Evolutionary conservation across 2,329 filamentous ascomycete genomes (phyloP).

Genomic region (Phymatotrichopsis omnivora): DNA sequence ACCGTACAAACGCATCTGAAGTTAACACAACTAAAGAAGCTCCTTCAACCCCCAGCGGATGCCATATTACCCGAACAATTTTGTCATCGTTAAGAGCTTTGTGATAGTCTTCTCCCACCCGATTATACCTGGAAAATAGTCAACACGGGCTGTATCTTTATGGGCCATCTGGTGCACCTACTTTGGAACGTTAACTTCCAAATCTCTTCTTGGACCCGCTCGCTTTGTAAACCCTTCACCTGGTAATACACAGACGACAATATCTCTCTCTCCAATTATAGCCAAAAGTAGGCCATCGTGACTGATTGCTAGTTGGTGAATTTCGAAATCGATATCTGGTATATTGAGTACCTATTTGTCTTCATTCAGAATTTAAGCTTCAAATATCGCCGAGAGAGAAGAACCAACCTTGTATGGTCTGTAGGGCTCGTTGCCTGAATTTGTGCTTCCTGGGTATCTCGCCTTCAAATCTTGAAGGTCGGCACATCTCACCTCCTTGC

Average conservation of each 20-base stretch:
- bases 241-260: conserved; percentile 29
- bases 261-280: conserved; percentile 29
- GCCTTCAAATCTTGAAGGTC: conserved; percentile 71
- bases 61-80: conserved; percentile 75
- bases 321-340: conserved; percentile 29
- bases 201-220: conserved; percentile 16
- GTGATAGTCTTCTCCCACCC: conserved; percentile 20
- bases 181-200: too few species aligned
- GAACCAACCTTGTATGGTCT: conserved; percentile 20
- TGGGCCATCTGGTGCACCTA: too few species aligned
- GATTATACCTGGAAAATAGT: conserved; percentile 17
- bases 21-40: conserved; percentile 81
- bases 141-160: too few species aligned
- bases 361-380: background rate
- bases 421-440: conserved; percentile 19
- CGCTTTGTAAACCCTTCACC: conserved; percentile 19
- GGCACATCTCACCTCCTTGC: conserved; percentile 85
- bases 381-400: background rate
- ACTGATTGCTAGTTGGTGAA: conserved; percentile 29
- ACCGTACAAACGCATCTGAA: conserved; percentile 71
- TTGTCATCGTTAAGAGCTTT: conserved; percentile 9
- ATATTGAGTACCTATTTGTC: conserved; percentile 28
- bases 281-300: conserved; percentile 29
- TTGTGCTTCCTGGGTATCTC: conserved; percentile 7
- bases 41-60: conserved; percentile 75